Base-by-base conservation (phyloP, 192 early-diverging fungal species). In the Lobosporangium transversale region DNA sequence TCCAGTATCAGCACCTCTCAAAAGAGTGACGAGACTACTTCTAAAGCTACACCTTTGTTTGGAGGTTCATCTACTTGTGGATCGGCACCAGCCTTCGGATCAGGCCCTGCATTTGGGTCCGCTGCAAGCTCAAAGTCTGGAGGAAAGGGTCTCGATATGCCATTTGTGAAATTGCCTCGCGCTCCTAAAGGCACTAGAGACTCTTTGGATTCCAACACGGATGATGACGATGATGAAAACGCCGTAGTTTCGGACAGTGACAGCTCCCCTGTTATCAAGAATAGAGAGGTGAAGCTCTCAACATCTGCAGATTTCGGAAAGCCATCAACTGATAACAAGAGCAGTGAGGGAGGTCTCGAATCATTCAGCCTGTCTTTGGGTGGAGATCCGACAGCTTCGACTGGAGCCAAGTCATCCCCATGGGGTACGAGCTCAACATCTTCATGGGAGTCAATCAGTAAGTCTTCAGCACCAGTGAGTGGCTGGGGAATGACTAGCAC, bases 171-270 rank as follows among this genome's bases (percentile, higher is more conserved):
- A 47, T 48, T 55, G 23, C 73, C 64, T 18, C 64, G 73, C 15
- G 47, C 52, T 18, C 58, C 57, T 17, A 66, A 27, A 23, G 73
- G 49, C 9, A 59, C 73, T 17, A 32, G 73, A 14, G 73, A 76
- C 23, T 76, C 73, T 1, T 29, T 76, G 14, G 73, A 76, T 36
- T 76, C 73, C 18, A 60, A 76, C 27, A 76, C 73, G 20, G 66
- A 65, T 4, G 65, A 76, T 3, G 64, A 67, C 12, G 73, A 76
- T n/a, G 73, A 60, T 40, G 62, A 62, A 15, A 55, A 59, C 32
- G 43, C 48, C 32, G 24, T 29, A 15, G 14, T 27, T 27, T 62
- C 59, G 6, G 68, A 70, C 24, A 30, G 42, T 32, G 52, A 31
- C 11, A 48, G n/a, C 2, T 52, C 69, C 1, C 53, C 60, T 33